phyloP scores from a whole-genome alignment of 371 early-diverging fungal genomes.

The Mortierella sp. region DNA sequence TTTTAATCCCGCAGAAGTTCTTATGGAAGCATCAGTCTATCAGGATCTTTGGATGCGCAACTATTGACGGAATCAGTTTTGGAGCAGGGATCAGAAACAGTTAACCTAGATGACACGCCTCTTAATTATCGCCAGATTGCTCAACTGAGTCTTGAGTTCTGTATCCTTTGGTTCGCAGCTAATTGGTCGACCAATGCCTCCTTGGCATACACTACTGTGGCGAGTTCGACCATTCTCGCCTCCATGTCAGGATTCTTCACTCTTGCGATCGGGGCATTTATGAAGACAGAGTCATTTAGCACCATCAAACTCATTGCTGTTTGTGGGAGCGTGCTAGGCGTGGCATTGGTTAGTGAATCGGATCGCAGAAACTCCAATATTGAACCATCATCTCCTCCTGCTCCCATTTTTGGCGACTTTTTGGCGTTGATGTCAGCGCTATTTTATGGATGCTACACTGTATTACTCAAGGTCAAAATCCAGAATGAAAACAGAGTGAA shows the following conservation, averaged over 20 bases:
- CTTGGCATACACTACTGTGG: slow-evolving; percentile 84
- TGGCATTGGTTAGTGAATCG: slow-evolving; percentile 40
- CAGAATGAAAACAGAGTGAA: slow-evolving; percentile 79
- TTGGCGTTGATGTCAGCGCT: slow-evolving; percentile 80
- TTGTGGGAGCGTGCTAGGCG: slow-evolving; percentile 59
- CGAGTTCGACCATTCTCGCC: slow-evolving; percentile 82
- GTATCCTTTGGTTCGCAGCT: slow-evolving; percentile 86
- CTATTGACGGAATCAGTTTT: slow-evolving; percentile 10
- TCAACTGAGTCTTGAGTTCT: slow-evolving; percentile 77
- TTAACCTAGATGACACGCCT: slow-evolving; percentile 25
- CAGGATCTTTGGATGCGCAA: slow-evolving; percentile 4
- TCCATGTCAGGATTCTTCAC: slow-evolving; percentile 87
- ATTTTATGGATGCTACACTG: slow-evolving; percentile 86
- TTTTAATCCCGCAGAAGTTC: neutral
- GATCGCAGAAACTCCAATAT: slow-evolving; percentile 35
- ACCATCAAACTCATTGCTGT: slow-evolving; percentile 70
- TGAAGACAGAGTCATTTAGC: slow-evolving; percentile 74
- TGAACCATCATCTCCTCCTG: slow-evolving; percentile 29
- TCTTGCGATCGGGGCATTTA: slow-evolving; percentile 75
- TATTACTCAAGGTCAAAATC: slow-evolving; percentile 76
- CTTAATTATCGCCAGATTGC: slow-evolving; percentile 67
- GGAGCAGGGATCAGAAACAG: slow-evolving; percentile 41
- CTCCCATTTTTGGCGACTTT: slow-evolving; percentile 73
- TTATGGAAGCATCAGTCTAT: slow-evolving; percentile 18
- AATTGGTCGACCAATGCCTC: slow-evolving; percentile 84